Evolutionary conservation across 352 stramenopile species (phyloP).

Genomic region (Phytophthora citricola): DNA sequence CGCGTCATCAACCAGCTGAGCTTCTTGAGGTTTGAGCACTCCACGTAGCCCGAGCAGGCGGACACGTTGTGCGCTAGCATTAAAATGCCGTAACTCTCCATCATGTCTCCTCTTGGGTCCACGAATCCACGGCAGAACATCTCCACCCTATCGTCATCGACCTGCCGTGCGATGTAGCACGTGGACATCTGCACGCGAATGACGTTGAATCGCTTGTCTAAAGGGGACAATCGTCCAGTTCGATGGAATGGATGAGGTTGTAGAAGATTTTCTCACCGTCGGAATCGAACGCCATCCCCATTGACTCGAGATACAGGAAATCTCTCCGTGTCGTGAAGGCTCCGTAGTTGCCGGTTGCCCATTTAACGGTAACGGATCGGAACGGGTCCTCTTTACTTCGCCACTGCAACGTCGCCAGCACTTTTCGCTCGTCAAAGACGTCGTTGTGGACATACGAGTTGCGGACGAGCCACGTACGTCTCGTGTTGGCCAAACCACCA

Average conservation of each 20-base stretch:
- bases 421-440: constrained; percentile 40
- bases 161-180: constrained; percentile 56
- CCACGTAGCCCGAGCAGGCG: constrained; percentile 31
- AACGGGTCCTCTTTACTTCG: constrained; percentile 47
- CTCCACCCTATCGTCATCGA: constrained; percentile 40
- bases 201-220: constrained; percentile 36
- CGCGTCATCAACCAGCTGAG: constrained; percentile 55
- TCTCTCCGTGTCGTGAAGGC: constrained; percentile 42
- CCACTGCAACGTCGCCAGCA: constrained; percentile 44
- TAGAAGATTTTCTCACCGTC: constrained; percentile 46
- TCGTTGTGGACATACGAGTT: constrained; percentile 47
- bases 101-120: constrained; percentile 47
- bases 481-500: constrained; percentile 38
- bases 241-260: constrained; percentile 48
- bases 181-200: constrained; percentile 45
- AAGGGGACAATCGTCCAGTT: constrained; percentile 32
- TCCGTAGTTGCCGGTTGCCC: constrained; percentile 34
- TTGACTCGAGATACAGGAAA: constrained; percentile 50
- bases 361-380: constrained; percentile 51
- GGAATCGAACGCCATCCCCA: constrained; percentile 43
- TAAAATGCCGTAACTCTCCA: constrained; percentile 43
- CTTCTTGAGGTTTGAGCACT: constrained; percentile 67
- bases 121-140: constrained; percentile 58
- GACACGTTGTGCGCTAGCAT: constrained; percentile 45
- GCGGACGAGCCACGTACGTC: constrained; percentile 28